These are phyloP conservation scores for Drechmeria coniospora DNA, from an alignment of 2,329 filamentous ascomycete genomes.

Conservation along the genomic window DNA sequence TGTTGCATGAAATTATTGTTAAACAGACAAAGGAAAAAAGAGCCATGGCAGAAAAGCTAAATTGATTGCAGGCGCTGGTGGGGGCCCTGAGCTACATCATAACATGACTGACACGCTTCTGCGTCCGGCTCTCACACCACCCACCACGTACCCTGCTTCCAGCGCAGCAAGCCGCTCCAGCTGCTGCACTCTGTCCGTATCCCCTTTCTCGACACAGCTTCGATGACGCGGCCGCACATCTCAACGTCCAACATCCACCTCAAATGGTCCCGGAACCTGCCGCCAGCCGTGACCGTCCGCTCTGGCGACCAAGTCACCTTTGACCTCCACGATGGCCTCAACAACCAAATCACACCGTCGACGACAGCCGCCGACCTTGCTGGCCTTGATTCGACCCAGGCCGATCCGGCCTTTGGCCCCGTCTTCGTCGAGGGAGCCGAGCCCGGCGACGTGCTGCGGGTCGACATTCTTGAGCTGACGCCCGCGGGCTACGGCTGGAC, in stretches of 20 bases:
- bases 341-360: constrained; percentile 29
- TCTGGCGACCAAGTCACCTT: constrained; percentile 32
- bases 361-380: constrained; percentile 23
- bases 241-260: constrained; percentile 19
- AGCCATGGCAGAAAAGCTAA: too few species aligned
- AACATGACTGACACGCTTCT: too few species aligned
- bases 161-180: too few species aligned
- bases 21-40: too few species aligned
- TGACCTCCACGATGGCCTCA: constrained; percentile 32
- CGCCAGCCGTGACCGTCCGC: constrained; percentile 28
- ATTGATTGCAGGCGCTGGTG: too few species aligned
- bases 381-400: constrained; percentile 23
- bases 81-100: too few species aligned
- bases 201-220: background rate
- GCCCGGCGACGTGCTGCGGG: constrained; percentile 34
- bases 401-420: constrained; percentile 35
- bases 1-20: too few species aligned
- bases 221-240: constrained; percentile 11
- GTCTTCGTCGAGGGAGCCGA: constrained; percentile 31
- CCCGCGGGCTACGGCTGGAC: constrained; percentile 36
- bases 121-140: too few species aligned
- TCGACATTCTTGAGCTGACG: constrained; percentile 31
- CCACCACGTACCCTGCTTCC: too few species aligned
- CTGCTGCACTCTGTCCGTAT: background rate
- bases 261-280: constrained; percentile 31